Conservation (phyloP, 2,329 filamentous ascomycete species). For the Cladosporium sp. region DNA sequence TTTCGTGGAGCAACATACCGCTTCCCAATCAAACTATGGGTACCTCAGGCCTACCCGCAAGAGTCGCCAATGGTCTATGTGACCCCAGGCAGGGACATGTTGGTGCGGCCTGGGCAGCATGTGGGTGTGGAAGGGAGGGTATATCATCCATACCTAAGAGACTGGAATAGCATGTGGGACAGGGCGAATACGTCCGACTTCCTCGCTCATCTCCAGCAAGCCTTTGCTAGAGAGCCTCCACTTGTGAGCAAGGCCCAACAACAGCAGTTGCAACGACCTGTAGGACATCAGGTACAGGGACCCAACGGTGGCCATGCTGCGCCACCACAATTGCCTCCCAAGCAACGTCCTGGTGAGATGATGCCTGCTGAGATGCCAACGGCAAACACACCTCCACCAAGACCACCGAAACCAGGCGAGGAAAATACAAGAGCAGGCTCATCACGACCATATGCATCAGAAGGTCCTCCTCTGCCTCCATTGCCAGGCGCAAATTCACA, state of each 20-base stretch:
- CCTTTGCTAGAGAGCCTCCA: conserved; percentile 94
- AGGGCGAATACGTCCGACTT: conserved; percentile 78
- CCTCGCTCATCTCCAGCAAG: conserved; percentile 74
- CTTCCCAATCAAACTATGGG: conserved; percentile 90
- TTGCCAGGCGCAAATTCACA: conserved; percentile 30
- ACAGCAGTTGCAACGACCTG: conserved; percentile 53
- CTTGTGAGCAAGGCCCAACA: conserved; percentile 72
- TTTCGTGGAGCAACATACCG: conserved; percentile 88
- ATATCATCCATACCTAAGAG: conserved; percentile 92
- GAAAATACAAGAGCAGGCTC: conserved; percentile 26
- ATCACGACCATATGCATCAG: conserved; percentile 22
- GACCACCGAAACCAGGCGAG: conserved; percentile 55
- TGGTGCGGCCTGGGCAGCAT: conserved; percentile 88
- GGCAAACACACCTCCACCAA: conserved; percentile 43
- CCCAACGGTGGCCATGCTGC: conserved; percentile 34
- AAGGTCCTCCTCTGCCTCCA: conserved; percentile 40
- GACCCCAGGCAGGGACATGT: conserved; percentile 82
- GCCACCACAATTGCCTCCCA: conserved; percentile 38
- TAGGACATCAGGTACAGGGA: conserved; percentile 66
- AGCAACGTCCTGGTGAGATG: conserved; percentile 29
- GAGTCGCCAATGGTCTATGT: conserved; percentile 88
- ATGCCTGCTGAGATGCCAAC: conserved; percentile 24
- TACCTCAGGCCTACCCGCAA: conserved; percentile 84
- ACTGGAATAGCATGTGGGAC: conserved; percentile 89
- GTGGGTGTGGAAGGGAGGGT: conserved; percentile 90